A percentile compares a stretch with the other conserved stretches of the same genome.
phyloP scores from a whole-genome alignment of 2,329 filamentous ascomycete genomes.

The Diaporthe citri region DNA sequence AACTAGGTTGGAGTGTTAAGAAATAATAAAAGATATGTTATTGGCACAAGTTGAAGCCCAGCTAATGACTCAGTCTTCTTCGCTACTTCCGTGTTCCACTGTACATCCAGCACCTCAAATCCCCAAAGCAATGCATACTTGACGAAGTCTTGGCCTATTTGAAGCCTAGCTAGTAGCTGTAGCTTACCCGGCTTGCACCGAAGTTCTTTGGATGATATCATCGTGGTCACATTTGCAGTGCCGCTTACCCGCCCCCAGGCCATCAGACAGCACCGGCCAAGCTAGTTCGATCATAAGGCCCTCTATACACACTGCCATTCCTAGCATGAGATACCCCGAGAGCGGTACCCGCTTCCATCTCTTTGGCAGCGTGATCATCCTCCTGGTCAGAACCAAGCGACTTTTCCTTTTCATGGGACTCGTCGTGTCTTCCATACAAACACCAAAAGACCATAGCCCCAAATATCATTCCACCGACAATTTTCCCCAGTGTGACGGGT shows the following conservation, averaged over 20 bases:
- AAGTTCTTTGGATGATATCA: too few relatives aligned
- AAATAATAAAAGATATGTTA: too few relatives aligned
- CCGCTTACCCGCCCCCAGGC: too few relatives aligned
- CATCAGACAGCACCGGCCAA: background rate
- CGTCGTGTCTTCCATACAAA: slow-evolving; percentile 35
- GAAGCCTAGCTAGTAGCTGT: background rate
- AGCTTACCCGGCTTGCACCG: background rate
- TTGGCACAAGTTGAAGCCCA: too few relatives aligned
- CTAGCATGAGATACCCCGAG: background rate
- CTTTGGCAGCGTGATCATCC: background rate
- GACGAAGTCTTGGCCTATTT: background rate
- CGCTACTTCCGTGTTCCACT: too few relatives aligned
- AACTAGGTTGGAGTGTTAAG: too few relatives aligned
- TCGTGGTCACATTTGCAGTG: background rate
- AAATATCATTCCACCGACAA: slow-evolving; percentile 65
- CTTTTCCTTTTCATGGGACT: background rate
- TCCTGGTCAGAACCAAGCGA: background rate
- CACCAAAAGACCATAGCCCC: slow-evolving; percentile 56
- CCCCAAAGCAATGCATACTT: too few relatives aligned
- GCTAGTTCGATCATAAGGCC: background rate
- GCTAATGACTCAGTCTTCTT: too few relatives aligned
- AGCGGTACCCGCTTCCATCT: background rate
- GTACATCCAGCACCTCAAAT: too few relatives aligned
- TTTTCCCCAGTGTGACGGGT: slow-evolving; percentile 65
- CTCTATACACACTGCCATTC: background rate